These are phyloP conservation scores for Pistacia integerrima DNA, from an alignment of 345 rosid genomes.

Conservation along the genomic window DNA sequence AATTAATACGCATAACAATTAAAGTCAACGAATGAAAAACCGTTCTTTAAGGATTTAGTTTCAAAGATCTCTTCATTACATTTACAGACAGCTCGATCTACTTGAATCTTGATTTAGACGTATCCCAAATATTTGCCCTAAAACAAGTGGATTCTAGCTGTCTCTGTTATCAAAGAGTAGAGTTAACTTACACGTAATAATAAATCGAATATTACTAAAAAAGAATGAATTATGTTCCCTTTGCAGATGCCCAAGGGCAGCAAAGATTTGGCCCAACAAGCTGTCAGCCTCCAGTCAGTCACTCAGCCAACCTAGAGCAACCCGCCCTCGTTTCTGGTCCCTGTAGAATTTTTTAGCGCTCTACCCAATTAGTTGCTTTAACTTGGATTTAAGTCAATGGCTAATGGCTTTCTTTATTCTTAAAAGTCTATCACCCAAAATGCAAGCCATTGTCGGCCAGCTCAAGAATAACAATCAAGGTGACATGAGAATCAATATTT, in stretches of 20 bases:
- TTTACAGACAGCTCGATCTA: not conserved
- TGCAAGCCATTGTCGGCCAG: not conserved
- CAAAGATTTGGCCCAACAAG: not conserved
- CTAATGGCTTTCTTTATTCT: no score
- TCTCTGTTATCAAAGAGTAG: not conserved
- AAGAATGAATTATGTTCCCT: no score
- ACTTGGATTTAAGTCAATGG: no score
- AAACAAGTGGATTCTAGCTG: not conserved
- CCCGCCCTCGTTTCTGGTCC: not conserved
- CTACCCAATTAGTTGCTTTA: not conserved
- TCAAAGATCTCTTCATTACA: not conserved
- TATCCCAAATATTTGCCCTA: not conserved
- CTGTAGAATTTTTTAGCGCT: not conserved
- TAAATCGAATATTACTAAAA: no score
- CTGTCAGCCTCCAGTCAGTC: not conserved
- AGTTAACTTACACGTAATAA: not conserved
- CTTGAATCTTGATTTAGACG: slow-evolving; percentile 1
- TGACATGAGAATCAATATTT: no score
- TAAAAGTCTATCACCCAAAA: not conserved
- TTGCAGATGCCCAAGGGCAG: no score
- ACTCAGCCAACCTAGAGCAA: not conserved
- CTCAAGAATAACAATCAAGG: no score
- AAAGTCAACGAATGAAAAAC: not conserved
- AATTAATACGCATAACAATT: no score
- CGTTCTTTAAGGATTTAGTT: not conserved